Base-by-base conservation (phyloP, 208 protist genomes). In the Lotmaria passim region DNA sequence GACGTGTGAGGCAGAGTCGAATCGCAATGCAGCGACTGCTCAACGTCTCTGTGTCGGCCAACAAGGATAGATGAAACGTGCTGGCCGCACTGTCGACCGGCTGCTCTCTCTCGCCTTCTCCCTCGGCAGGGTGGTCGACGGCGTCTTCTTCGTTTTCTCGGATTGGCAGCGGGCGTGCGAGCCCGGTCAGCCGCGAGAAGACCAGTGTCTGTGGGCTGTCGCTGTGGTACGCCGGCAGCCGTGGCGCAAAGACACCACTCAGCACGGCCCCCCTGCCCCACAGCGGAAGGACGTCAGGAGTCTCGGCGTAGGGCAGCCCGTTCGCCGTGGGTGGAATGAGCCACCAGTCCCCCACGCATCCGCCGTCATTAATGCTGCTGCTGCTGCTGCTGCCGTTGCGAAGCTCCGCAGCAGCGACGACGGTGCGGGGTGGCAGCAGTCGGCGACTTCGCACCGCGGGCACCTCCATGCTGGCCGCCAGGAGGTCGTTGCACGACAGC, bases 381-480 rank as follows among this genome's bases (percentile, higher is more conserved):
- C 19, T 55, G 5, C 26, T 8, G 2, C 8, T 55, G 50, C 28
- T 19, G 50, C 36, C 50, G 2, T 31, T 55, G 11, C 50, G 12
- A 19, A 5, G 15, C 7, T 36, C 14, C 12, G 8, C 12, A 1
- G 12, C 14, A 8, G 24, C 11, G 34, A 8, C 15, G 24, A 48
- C 47, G 7, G 62, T 46, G 52, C 61, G 73, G 36, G 55, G 66
- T 5, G 66, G 69, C 23, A 69, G 65, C 19, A 73, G 51, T 2
- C 63, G 63, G 17, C 67, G 56, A 47, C 74, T 85, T 17, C 79
- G 70, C 60, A 81, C 67, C 36, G 79, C 72, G 12, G 75, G 79
- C 67, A 85, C 70, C 12, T 69, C 57, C 46, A 59, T 78, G 21
- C 63, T 58, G 4, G 76, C 48, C 12, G 75, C 62, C 15, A 79